Conservation (phyloP, 345 rosid species). For the Hypericum perforatum region DNA sequence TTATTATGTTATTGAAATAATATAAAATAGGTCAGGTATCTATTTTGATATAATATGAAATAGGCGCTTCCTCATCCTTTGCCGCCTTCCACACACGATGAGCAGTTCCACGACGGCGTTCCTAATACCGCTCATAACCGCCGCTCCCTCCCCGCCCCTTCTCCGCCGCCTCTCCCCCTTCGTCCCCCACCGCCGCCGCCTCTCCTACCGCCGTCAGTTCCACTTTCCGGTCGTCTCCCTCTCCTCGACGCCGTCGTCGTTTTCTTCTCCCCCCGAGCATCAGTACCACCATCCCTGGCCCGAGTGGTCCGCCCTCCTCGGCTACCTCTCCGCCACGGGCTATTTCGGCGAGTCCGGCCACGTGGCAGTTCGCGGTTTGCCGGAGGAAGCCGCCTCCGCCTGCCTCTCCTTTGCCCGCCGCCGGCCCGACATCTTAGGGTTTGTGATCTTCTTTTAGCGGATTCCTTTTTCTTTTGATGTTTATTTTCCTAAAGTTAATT, state of each 20-base stretch:
- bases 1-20: too few species aligned
- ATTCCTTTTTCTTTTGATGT: not conserved
- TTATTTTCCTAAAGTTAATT: not conserved
- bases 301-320: constrained; percentile 33
- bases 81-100: constrained; percentile 20
- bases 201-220: not conserved
- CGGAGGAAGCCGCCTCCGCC: constrained; percentile 46
- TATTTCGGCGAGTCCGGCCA: constrained; percentile 17
- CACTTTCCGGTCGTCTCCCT: constrained; percentile 17
- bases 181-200: too few species aligned
- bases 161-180: too few species aligned
- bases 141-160: constrained; percentile 30
- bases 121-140: constrained; percentile 38
- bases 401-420: constrained; percentile 61
- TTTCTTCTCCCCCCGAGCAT: constrained; percentile 4
- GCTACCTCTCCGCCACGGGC: constrained; percentile 29
- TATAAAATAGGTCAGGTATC: too few species aligned
- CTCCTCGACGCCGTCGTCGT: not conserved
- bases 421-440: constrained; percentile 49
- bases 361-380: constrained; percentile 16
- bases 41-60: too few species aligned
- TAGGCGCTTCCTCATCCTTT: too few species aligned
- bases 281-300: constrained; percentile 23
- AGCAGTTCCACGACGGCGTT: constrained; percentile 47
- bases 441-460: not conserved